Percentiles rank a stretch among this genome's conserved stretches.
Conservation (phyloP, 139 green algal species). For the Coelastrella sp. region DNA sequence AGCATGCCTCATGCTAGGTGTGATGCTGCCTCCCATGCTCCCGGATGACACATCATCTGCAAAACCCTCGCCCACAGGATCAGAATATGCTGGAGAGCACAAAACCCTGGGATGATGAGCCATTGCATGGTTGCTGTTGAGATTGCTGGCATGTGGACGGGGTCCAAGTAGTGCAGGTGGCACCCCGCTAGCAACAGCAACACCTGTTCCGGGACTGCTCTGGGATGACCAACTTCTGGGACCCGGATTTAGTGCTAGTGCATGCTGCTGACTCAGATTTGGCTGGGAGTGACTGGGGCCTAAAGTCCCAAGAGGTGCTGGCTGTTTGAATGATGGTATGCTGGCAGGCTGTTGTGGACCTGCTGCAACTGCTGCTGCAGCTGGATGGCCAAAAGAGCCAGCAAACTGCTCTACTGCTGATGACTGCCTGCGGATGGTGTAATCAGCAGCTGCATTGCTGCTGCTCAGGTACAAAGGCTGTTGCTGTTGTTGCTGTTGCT, state of each 20-base stretch:
- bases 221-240: not conserved
- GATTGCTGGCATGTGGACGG: too few species aligned
- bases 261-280: not conserved
- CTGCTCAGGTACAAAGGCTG: not conserved
- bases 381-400: too few species aligned
- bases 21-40: not conserved
- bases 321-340: not conserved
- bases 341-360: not conserved
- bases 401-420: too few species aligned
- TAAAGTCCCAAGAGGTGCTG: not conserved
- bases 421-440: not conserved
- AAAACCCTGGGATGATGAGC: not conserved
- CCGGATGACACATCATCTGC: conserved; percentile 32
- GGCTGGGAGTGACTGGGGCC: not conserved
- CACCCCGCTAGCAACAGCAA: not conserved
- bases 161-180: too few species aligned
- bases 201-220: not conserved
- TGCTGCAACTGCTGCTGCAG: not conserved
- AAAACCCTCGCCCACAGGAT: conserved; percentile 10
- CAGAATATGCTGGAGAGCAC: conserved; percentile 23
- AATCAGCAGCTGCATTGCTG: not conserved
- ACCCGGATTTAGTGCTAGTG: not conserved
- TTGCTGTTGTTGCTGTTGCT: not conserved
- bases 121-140: not conserved
- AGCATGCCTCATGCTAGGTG: not conserved